These are phyloP conservation scores for Diaporthe vexans DNA, from an alignment of 2,329 filamentous ascomycete species.

Conservation along the genomic window DNA sequence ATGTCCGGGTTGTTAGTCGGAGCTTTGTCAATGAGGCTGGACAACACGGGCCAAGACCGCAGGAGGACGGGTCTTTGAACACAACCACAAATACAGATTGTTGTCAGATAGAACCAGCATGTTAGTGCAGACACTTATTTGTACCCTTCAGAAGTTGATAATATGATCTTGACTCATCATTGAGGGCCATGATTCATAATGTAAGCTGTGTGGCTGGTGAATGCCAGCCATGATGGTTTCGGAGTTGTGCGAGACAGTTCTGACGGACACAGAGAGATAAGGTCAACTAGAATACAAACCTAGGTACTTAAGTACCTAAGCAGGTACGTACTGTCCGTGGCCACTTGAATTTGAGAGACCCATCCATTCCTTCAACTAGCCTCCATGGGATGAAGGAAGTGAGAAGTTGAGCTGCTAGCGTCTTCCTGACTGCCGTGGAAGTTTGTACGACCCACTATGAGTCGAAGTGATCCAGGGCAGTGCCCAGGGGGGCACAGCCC, in stretches of 20 bases:
- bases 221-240: neutral
- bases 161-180: neutral
- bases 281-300: no score
- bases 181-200: neutral
- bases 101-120: neutral
- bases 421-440: no score
- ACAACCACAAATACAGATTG: neutral
- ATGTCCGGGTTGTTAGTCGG: no score
- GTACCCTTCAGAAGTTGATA: neutral
- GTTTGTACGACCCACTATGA: constrained; percentile 34
- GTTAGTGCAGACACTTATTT: neutral
- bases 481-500: neutral
- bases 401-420: no score
- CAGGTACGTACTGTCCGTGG: neutral
- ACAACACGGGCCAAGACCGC: neutral
- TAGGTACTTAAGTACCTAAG: no score
- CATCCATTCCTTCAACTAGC: neutral
- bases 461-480: constrained; percentile 35
- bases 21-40: neutral
- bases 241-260: neutral
- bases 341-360: neutral
- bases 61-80: neutral
- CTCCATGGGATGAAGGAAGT: neutral
- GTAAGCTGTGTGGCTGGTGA: neutral
- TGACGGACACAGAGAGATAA: neutral